phyloP scores from a whole-genome alignment of 2,329 filamentous ascomycete species.

The Knufia petricola region DNA sequence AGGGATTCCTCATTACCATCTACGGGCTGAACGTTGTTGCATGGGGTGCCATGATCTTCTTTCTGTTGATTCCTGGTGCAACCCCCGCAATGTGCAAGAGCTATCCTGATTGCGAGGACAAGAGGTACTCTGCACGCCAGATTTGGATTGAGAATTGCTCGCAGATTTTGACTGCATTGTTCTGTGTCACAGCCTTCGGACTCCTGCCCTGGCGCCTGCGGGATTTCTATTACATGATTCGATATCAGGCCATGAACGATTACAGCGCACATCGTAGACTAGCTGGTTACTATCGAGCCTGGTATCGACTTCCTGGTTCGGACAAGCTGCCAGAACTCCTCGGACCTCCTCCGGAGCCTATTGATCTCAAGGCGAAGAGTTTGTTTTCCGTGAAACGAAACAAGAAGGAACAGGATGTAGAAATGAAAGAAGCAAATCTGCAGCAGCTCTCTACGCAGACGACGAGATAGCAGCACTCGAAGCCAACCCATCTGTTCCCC shows the following conservation, averaged over 20 bases:
- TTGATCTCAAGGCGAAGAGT: not conserved
- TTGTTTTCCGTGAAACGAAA: not conserved
- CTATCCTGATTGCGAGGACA: slow-evolving; percentile 50
- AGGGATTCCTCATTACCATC: slow-evolving; percentile 66
- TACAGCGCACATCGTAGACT: slow-evolving; percentile 54
- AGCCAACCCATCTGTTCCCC: slow-evolving; percentile 46
- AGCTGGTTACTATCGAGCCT: slow-evolving; percentile 63
- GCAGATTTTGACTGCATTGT: slow-evolving; percentile 73
- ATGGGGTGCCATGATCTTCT: slow-evolving; percentile 86
- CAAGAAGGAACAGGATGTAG: not conserved
- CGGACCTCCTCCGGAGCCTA: slow-evolving; percentile 19
- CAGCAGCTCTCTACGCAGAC: slow-evolving; percentile 22
- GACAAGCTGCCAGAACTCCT: slow-evolving; percentile 41
- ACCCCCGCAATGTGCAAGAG: slow-evolving; percentile 32
- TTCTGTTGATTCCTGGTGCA: slow-evolving; percentile 67
- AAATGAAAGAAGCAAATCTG: slow-evolving; percentile 15
- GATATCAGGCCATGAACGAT: slow-evolving; percentile 49
- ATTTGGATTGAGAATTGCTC: slow-evolving; percentile 80
- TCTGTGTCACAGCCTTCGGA: slow-evolving; percentile 79
- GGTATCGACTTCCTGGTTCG: slow-evolving; percentile 65
- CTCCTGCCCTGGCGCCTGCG: slow-evolving; percentile 76
- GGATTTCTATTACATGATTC: slow-evolving; percentile 63
- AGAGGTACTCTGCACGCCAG: slow-evolving; percentile 65
- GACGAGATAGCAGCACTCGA: slow-evolving; percentile 47
- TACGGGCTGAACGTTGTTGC: slow-evolving; percentile 77